Base-by-base conservation (phyloP, 2,329 filamentous ascomycete genomes). In the Hysterium pulicare region DNA sequence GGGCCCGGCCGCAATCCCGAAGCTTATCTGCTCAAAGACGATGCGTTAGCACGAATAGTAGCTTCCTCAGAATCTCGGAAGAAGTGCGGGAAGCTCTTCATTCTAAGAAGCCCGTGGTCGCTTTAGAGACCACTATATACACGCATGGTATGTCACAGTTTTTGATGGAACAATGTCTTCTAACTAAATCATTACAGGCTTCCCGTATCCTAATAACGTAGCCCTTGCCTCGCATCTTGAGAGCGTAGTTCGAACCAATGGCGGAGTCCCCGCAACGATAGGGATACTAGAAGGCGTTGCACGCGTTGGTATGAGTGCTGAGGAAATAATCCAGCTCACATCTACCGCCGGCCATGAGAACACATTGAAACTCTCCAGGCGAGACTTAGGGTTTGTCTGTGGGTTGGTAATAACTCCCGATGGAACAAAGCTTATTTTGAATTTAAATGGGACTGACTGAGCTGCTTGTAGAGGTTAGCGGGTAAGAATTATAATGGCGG, bases 101-200 rank as follows among this genome's bases (percentile, higher is more conserved):
- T 32, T 78, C 81, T 10, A 82, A 83, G 43, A 83, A 82, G 57
- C 91, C 93, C 1, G 84, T 98, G 3, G 90, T 98, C 9, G 93
- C 91, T 13, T 77, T 98, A 4, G 93, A 98, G 68, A 90, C 88
- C 2, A 95, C 93, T 4, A 97, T 98, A 55, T 97, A 98, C 68
- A 98, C 93, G 1, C 93, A 98, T 69, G 90, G 90, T 75, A 67
- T 40, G 57, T 42, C 15, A 19, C 17, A 35, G 16, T 19, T 35
- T 23, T 22, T 15, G 24, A 38, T 23, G 4, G 15, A 2, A 3
- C n/a, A 41, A 37, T 35, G 11, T 34, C 32, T 17, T 13, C 37
- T 41, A 20, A 40, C 50, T 58, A 40, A 58, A 41, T 23, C 3
- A 15, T 2, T 13, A 10, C 50, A 82, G 82, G 82, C 44, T 86